phyloP scores from a whole-genome alignment of 148 eudicot genomes.

The Pharnaceum exiguum region DNA sequence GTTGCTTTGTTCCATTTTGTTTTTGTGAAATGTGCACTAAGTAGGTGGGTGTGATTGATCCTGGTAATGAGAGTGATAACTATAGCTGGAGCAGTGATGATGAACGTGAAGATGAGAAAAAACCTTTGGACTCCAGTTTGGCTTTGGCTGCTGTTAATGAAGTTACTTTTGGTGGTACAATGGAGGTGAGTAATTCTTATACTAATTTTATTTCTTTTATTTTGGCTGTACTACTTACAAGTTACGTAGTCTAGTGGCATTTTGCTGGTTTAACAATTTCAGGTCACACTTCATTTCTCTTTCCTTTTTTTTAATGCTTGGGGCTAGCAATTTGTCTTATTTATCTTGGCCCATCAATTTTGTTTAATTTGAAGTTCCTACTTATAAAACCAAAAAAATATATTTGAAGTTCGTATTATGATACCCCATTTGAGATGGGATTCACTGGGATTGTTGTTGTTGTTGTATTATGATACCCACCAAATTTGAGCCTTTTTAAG shows the following conservation, averaged over 20 bases:
- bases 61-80: conserved; percentile 39
- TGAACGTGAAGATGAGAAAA: conserved; percentile 46
- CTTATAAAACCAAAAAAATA: too few relatives aligned
- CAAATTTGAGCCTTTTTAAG: too few relatives aligned
- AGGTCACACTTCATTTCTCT: not conserved
- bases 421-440: too few relatives aligned
- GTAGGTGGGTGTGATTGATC: conserved; percentile 43
- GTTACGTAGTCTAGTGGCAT: too few relatives aligned
- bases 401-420: too few relatives aligned
- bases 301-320: too few relatives aligned
- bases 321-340: too few relatives aligned
- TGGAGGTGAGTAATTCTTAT: conserved; percentile 38
- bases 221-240: not conserved
- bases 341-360: too few relatives aligned
- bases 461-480: too few relatives aligned
- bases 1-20: too few relatives aligned
- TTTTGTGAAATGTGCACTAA: conserved; percentile 4
- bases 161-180: conserved; percentile 17
- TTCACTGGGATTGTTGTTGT: too few relatives aligned
- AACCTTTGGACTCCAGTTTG: conserved; percentile 25
- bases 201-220: not conserved
- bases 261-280: not conserved
- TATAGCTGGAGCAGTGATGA: conserved; percentile 76
- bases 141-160: conserved; percentile 24
- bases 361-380: too few relatives aligned